Base-by-base conservation (phyloP, 2,329 filamentous ascomycete genomes). In the Colletotrichum melonis region DNA sequence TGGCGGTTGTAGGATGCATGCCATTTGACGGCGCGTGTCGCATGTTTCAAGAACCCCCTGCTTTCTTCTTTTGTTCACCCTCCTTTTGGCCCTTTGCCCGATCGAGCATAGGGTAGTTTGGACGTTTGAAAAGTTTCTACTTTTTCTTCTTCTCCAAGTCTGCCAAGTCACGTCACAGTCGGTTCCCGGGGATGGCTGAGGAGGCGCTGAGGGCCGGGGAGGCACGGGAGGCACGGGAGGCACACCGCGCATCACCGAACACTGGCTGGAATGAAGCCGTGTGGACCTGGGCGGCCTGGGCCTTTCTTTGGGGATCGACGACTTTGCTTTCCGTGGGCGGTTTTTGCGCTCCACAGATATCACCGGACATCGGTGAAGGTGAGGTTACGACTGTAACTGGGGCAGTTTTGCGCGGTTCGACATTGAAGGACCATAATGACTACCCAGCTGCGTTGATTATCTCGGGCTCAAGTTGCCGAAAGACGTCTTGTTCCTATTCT, bases 11-110 rank as follows among this genome's bases (percentile, higher is more conserved):
- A 73, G 26, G 56, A 28, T 32, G 56, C 67, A 62, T 71, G 67
- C 67, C 71, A 73, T 71, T 73, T 71, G 67, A 60, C 62, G 71
- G 67, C 71, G 70, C 66, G 60, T 69, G 70, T 72, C 70, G 70
- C 67, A 71, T 71, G 71, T 73, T 71, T 71, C 71, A 5, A 73
- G 52, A 56, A 38, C 67, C 71, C 14, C 38, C 60, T 56, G 11
- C 63, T 55, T 57, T 52, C 54, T 56, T 4, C 54, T 56, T 22
- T 24, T 56, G 7, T 19, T 12, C 52, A 6, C 38, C 38, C 38
- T 63, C 8, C 7, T 49, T 46, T 42, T 46, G 16, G 14, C 4
- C 14, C 38, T 46, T 46, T 63, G 32, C 66, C 49, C 19, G 35
- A 55, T 9, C 16, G 24, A 58, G 66, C 26, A 12, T 67, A 56